A percentile compares a stretch with the other conserved stretches of the same genome.
phyloP scores from a whole-genome alignment of 176 grass and related monocot genomes.

The Aegilops sharonensis region DNA sequence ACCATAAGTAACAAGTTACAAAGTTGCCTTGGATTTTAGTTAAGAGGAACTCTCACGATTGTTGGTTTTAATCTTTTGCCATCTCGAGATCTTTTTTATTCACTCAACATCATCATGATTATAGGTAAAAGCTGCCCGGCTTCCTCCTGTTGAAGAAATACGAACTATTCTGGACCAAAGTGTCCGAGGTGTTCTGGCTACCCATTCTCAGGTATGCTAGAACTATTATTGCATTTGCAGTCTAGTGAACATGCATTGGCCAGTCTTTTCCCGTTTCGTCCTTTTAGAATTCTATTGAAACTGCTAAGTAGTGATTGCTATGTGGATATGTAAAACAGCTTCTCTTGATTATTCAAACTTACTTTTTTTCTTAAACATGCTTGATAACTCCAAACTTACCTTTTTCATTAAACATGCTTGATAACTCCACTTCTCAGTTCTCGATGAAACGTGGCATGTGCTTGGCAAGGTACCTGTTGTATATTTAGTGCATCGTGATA shows the following conservation, averaged over 20 bases:
- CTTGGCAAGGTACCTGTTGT: background rate
- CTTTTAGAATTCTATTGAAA: background rate
- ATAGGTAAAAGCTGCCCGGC: constrained; percentile 66
- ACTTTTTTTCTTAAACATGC: background rate
- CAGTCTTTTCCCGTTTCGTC: background rate
- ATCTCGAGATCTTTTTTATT: background rate
- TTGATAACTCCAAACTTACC: background rate
- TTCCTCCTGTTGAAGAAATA: constrained; percentile 75
- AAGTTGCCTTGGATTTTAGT: background rate
- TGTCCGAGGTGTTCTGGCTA: constrained; percentile 73
- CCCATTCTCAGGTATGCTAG: constrained; percentile 70
- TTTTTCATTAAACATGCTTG: background rate
- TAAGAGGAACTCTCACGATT: background rate
- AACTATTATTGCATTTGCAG: background rate
- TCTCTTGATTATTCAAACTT: constrained; percentile 7
- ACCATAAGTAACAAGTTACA: background rate
- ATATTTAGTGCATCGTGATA: background rate
- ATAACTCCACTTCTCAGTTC: background rate
- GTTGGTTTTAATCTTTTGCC: background rate
- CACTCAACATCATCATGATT: background rate
- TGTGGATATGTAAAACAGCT: background rate
- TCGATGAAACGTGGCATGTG: background rate
- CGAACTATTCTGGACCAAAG: constrained; percentile 65
- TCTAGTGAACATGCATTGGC: background rate
- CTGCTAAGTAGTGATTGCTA: background rate